Percentiles rank a stretch among this genome's conserved stretches.
These are phyloP conservation scores for Spizellomyces punctatus DNA, from an alignment of 192 early-diverging fungal species.

Conservation along the genomic window DNA sequence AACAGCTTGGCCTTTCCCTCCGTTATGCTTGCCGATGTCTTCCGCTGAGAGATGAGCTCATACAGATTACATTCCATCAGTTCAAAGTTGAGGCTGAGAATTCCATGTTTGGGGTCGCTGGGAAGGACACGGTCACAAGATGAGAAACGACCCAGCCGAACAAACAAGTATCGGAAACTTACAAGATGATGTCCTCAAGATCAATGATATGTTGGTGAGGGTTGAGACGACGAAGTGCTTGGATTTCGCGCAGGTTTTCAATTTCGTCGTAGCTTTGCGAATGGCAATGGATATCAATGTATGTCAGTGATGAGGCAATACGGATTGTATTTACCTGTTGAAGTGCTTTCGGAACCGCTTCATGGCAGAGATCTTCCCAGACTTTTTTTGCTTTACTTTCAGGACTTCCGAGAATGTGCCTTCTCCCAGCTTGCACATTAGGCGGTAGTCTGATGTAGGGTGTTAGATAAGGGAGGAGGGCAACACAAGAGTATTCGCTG, in stretches of 20 bases:
- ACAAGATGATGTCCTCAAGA: conserved; percentile 62
- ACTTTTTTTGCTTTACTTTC: conserved; percentile 62
- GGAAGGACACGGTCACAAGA: not conserved
- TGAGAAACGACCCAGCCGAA: conserved; percentile 9
- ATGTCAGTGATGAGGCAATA: not conserved
- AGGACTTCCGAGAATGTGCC: conserved; percentile 69
- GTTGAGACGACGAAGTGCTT: conserved; percentile 56
- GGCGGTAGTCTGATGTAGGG: conserved; percentile 45
- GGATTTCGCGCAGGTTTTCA: conserved; percentile 62
- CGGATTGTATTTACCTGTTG: conserved; percentile 39
- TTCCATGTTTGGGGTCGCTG: conserved; percentile 60
- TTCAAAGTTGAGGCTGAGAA: conserved; percentile 60
- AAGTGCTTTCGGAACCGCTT: conserved; percentile 65
- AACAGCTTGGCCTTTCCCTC: conserved; percentile 58
- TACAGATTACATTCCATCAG: conserved; percentile 69
- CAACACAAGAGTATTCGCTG: too few relatives aligned
- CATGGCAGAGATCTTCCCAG: conserved; percentile 63
- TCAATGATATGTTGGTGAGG: conserved; percentile 58
- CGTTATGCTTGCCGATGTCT: conserved; percentile 46
- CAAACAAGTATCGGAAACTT: not conserved
- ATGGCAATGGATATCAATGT: not conserved
- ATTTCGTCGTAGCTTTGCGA: conserved; percentile 50
- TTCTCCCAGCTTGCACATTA: conserved; percentile 64
- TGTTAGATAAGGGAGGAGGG: too few relatives aligned
- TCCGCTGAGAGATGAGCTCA: conserved; percentile 55